phyloP scores from a whole-genome alignment of 2,329 filamentous ascomycete species.

The Huntiella decipiens region DNA sequence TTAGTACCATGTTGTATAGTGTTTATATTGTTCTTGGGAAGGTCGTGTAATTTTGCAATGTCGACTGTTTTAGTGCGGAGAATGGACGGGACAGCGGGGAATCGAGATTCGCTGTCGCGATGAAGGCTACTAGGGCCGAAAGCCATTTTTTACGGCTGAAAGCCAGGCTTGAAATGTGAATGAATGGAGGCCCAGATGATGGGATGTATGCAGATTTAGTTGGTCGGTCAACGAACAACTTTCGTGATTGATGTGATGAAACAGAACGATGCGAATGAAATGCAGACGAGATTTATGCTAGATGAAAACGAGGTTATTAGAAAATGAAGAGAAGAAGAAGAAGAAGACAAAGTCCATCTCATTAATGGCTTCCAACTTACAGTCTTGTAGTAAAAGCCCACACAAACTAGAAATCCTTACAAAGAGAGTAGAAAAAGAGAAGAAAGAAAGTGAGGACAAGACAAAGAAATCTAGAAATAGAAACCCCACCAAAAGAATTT shows the following conservation, averaged over 20 bases:
- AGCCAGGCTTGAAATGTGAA: background rate
- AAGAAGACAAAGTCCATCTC: background rate
- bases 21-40: slow-evolving; percentile 23
- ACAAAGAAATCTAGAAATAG: too few relatives aligned
- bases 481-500: too few relatives aligned
- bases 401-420: too few relatives aligned
- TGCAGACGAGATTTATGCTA: too few relatives aligned
- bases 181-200: background rate
- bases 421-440: too few relatives aligned
- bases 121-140: background rate
- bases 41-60: slow-evolving; percentile 18
- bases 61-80: slow-evolving; percentile 22
- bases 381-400: too few relatives aligned
- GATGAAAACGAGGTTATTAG: background rate
- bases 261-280: background rate
- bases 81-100: slow-evolving; percentile 19
- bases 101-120: background rate
- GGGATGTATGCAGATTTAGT: background rate
- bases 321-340: background rate
- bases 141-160: slow-evolving; percentile 1
- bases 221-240: background rate
- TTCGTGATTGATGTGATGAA: slow-evolving; percentile 1
- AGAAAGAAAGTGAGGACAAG: too few relatives aligned
- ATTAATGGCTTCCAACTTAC: background rate
- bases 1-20: slow-evolving; percentile 50